Evolutionary conservation across 1,284 basidiomycete genomes (phyloP).

Genomic region (Leucoagaricus sp.): DNA sequence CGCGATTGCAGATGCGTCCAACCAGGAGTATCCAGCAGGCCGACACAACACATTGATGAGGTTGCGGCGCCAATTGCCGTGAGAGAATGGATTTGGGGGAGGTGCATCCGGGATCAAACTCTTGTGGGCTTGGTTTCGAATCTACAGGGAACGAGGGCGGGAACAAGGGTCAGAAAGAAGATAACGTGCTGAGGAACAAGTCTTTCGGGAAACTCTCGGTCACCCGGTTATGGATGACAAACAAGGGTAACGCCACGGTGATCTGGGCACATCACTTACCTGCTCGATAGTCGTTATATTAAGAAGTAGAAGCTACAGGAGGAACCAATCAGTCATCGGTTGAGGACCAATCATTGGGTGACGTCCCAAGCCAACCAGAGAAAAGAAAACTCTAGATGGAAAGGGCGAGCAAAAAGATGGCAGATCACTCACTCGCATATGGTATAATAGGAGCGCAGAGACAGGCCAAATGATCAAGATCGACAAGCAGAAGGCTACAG

Average conservation of each 20-base stretch:
- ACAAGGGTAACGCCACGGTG: conserved; percentile 4
- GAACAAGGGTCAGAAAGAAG: conserved; percentile 9
- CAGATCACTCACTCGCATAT: conserved; percentile 67
- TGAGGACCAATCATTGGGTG: no score
- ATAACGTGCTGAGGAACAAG: background rate
- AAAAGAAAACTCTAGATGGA: background rate
- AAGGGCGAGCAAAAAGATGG: background rate
- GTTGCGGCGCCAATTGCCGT: conserved; percentile 72
- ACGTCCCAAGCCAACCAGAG: background rate
- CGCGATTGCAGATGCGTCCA: conserved; percentile 53
- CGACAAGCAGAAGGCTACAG: conserved; percentile 73
- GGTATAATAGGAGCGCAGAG: conserved; percentile 76
- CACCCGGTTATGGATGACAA: conserved; percentile 12
- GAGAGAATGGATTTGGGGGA: conserved; percentile 79
- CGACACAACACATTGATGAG: conserved; percentile 69
- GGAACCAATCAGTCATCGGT: conserved; percentile 15
- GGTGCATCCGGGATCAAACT: conserved; percentile 57
- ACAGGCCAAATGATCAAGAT: conserved; percentile 81
- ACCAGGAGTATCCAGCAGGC: conserved; percentile 71
- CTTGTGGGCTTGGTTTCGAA: conserved; percentile 79
- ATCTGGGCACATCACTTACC: conserved; percentile 51
- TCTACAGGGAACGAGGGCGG: conserved; percentile 46
- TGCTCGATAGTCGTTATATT: conserved; percentile 95
- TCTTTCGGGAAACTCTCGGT: conserved; percentile 14
- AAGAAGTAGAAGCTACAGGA: conserved; percentile 66